Evolutionary conservation across 768 basidiomycete genomes (phyloP).

Genomic region (Lentinus brumalis): DNA sequence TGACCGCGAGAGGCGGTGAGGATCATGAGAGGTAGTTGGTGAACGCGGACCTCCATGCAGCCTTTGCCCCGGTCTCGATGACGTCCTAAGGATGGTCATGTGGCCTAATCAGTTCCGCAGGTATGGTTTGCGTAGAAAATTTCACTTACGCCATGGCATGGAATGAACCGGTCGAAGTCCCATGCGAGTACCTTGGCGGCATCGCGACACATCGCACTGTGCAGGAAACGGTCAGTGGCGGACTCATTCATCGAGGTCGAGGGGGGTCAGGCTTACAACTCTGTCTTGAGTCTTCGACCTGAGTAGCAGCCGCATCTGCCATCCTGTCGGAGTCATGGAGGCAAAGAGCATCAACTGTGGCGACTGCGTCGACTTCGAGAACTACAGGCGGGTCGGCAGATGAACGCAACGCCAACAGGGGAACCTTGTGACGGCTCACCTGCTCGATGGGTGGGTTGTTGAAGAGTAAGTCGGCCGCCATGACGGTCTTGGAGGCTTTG

Average conservation of each 20-base stretch:
- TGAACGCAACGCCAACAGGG: background rate
- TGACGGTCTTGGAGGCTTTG: slow-evolving; percentile 59
- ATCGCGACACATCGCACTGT: slow-evolving; percentile 54
- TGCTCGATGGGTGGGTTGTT: slow-evolving; percentile 81
- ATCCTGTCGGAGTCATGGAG: slow-evolving; percentile 5
- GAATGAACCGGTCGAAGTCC: slow-evolving; percentile 69
- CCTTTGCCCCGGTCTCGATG: slow-evolving; percentile 48
- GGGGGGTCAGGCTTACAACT: background rate
- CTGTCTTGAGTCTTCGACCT: slow-evolving; percentile 21
- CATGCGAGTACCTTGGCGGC: slow-evolving; percentile 62
- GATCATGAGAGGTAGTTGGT: background rate
- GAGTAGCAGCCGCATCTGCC: slow-evolving; percentile 15
- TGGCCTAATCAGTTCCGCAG: background rate
- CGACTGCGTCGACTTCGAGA: slow-evolving; percentile 6
- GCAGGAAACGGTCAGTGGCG: background rate
- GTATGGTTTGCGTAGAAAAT: background rate
- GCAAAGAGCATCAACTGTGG: slow-evolving; percentile 7
- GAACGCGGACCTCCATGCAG: slow-evolving; percentile 13
- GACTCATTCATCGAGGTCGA: no score
- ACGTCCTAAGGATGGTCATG: slow-evolving; percentile 37
- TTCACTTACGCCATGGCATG: slow-evolving; percentile 54
- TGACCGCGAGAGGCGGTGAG: no score
- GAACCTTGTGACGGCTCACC: slow-evolving; percentile 30
- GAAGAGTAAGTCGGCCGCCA: slow-evolving; percentile 77
- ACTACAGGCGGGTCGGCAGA: slow-evolving; percentile 1